These are phyloP conservation scores for Verticillium tricorpus DNA, from an alignment of 2,329 filamentous ascomycete genomes.

Conservation along the genomic window DNA sequence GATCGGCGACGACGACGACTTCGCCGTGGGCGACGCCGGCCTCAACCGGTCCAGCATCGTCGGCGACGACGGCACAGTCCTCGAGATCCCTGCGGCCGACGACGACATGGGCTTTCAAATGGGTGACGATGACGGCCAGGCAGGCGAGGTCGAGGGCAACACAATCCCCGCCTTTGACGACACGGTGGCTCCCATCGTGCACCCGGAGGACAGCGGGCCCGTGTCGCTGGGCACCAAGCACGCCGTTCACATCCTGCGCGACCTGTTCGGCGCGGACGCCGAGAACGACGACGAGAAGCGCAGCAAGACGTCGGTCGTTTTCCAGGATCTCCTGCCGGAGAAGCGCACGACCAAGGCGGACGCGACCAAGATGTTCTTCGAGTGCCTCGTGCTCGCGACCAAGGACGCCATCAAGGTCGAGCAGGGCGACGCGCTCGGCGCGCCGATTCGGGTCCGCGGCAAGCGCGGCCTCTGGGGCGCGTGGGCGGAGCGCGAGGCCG, in stretches of 20 bases:
- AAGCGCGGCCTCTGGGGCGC: conserved; percentile 96
- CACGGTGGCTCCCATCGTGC: conserved; percentile 68
- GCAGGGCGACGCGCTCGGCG: conserved; percentile 72
- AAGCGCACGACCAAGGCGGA: conserved; percentile 76
- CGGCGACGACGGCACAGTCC: conserved; percentile 55
- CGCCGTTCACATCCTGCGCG: conserved; percentile 88
- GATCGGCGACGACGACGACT: conserved; percentile 62
- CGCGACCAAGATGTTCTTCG: conserved; percentile 99
- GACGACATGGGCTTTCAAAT: conserved; percentile 34
- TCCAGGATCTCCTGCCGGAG: conserved; percentile 89
- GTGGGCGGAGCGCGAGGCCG: conserved; percentile 80
- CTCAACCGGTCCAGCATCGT: conserved; percentile 47
- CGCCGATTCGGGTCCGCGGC: conserved; percentile 75
- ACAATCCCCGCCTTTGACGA: conserved; percentile 68
- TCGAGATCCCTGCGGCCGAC: conserved; percentile 61
- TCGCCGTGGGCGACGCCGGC: conserved; percentile 42
- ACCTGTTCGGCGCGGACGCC: conserved; percentile 74
- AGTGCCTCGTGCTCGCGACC: conserved; percentile 89
- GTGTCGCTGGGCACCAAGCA: conserved; percentile 91
- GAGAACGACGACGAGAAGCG: conserved; percentile 67
- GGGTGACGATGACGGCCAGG: conserved; percentile 42
- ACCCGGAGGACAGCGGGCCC: conserved; percentile 78
- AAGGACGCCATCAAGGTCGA: conserved; percentile 98
- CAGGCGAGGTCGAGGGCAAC: conserved; percentile 33
- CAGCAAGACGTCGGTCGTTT: conserved; percentile 72